Base-by-base conservation (phyloP, 768 basidiomycete species). In the Dioszegia hungarica region DNA sequence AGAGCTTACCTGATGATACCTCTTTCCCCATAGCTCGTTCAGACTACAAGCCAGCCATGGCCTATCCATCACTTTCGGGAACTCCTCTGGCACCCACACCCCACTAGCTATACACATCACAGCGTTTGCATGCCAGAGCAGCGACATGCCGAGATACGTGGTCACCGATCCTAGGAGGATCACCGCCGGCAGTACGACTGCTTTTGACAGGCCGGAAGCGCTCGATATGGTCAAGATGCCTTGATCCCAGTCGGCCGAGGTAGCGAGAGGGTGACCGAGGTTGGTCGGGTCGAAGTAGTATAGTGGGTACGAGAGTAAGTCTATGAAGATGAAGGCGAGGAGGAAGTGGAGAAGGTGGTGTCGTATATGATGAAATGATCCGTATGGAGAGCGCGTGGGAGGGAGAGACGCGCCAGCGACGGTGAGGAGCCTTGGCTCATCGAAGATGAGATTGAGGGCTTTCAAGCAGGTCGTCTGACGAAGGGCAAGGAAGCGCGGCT, bases 1-100 rank as follows among this genome's bases (percentile, higher is more conserved):
- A n/a, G n/a, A n/a, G n/a, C 50, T 48, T 27, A 33, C 43, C 51
- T 60, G 59, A 43, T 55, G 59, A 25, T 45, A 60, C 38, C 59
- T 31, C 29, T 43, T 48, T 1, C 53, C 53, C 59, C 59, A 55
- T 2, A 55, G 37, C 28, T 55, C 52, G 28, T 40, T 49, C 27
- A 60, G n/a, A 20, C 53, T 60, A 15, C 33, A 24, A 29, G 59
- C 15, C 22, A 39, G 19, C 37, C 34, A 49, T 1, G 53, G 52
- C 28, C 39, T 47, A 20, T 34, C 14, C 39, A 44, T 55, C 37
- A 55, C 15, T 25, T 28, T 48, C 24, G 59, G 59, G 20, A 44
- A 60, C 27, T 60, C 52, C 33, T 60, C 52, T n/a, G 44, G 44
- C 14, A 34, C 14, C 24, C 33, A 60, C 1, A 59, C 11, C 22